Percentiles rank a stretch among this genome's conserved stretches.
phyloP scores from a whole-genome alignment of 352 stramenopile genomes.

The Albugo candida region DNA sequence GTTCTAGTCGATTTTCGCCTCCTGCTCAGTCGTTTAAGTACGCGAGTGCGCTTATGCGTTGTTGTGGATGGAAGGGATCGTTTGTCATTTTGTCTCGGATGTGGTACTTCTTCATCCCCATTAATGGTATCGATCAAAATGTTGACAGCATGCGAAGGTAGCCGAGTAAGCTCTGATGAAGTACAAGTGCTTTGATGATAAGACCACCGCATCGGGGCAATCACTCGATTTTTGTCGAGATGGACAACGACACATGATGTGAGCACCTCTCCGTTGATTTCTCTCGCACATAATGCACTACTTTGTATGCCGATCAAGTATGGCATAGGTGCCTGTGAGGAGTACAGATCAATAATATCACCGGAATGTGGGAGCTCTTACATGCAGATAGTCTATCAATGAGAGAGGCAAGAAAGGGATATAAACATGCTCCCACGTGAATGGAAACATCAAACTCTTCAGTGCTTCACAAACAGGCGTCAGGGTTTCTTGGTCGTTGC shows the following conservation, averaged over 20 bases:
- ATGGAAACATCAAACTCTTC: constrained; percentile 59
- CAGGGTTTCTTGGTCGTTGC: constrained; percentile 42
- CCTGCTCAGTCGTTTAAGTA: too few relatives aligned
- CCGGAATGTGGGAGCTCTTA: constrained; percentile 6
- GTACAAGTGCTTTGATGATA: neutral
- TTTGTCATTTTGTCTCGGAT: too few relatives aligned
- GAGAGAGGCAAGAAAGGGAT: constrained; percentile 66
- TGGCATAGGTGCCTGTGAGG: constrained; percentile 38
- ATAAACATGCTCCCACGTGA: constrained; percentile 74
- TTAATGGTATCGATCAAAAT: neutral
- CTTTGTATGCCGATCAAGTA: constrained; percentile 77
- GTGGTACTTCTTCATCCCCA: neutral
- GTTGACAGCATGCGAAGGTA: neutral
- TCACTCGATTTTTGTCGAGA: constrained; percentile 69
- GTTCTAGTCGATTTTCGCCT: too few relatives aligned
- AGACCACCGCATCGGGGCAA: constrained; percentile 28
- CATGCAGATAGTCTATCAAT: constrained; percentile 68
- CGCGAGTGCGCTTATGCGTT: too few relatives aligned
- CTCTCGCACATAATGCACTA: constrained; percentile 43
- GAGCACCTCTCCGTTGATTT: constrained; percentile 50
- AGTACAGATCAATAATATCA: neutral
- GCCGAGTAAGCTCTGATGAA: neutral
- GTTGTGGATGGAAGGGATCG: too few relatives aligned
- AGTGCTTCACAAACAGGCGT: constrained; percentile 65
- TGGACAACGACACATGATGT: constrained; percentile 65